Base-by-base conservation (phyloP, 352 stramenopile genomes). In the Elongisporangium prolatum region DNA sequence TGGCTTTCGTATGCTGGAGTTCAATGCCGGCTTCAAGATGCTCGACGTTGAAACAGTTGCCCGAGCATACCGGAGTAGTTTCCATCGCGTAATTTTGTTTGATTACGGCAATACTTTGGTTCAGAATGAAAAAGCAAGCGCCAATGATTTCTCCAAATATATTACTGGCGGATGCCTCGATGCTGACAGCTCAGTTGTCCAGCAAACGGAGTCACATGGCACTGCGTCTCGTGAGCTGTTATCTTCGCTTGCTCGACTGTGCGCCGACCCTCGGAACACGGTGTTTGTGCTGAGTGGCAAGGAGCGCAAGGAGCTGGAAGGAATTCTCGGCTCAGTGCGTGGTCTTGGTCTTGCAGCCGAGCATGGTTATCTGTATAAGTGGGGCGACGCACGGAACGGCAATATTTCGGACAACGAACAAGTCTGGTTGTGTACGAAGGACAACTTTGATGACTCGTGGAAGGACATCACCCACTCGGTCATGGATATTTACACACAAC, bases 311-410 rank as follows among this genome's bases (percentile, higher is more conserved):
- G 96, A 98, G 63, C 61, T 99, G 54, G 89, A 98, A 51, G 93
- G 96, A 54, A 97, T 86, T 0, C 72, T 99, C 21, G 92, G 93
- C 8, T 91, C 89, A 18, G 96, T 99, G 40, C 88, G 93, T 18
- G 89, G 97, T 38, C 77, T 99, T 21, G 97, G 97, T 48, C 74
- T 99, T 28, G 97, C 95, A 5, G 97, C 97, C 20, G 98, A 99
- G 71, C 97, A 99, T 72, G 98, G 98, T 10, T 99, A 98, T 78
- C 94, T 99, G 71, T 99, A 99, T 71, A 98, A 97, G 50, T 98
- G 93, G 93, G 88, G 82, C 16, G 76, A 76, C 49, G 53, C 61
- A n/a, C 64, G 68, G 37, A 70, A 60, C 50, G 67, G 61, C 10
- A 51, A 40, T 2, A 64, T 67, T 48, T 44, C 54, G 8, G 60